phyloP scores from a whole-genome alignment of 345 rosid genomes.

The Eutrema heterophyllum region DNA sequence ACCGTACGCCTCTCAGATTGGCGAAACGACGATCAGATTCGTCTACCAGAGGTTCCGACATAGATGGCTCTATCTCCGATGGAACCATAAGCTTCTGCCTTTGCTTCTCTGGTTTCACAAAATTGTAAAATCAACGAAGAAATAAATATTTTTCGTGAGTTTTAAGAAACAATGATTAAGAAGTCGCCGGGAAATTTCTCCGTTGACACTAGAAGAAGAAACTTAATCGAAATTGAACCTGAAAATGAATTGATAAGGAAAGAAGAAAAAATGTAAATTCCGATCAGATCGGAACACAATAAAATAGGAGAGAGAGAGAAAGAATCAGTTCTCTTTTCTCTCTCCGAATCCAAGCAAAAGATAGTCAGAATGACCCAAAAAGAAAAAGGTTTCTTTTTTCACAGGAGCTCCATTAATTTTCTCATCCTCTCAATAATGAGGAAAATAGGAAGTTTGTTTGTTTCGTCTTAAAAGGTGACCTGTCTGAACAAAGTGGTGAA shows the following conservation, averaged over 20 bases:
- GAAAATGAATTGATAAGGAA: neutral
- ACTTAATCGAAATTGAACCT: neutral
- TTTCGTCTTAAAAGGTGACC: conserved; percentile 18
- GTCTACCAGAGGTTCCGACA: neutral
- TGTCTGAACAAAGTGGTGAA: conserved; percentile 23
- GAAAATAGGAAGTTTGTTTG: conserved; percentile 37
- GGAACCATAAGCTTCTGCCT: conserved; percentile 2
- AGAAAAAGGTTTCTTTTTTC: neutral
- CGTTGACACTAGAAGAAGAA: conserved; percentile 1
- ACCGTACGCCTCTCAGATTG: conserved; percentile 67
- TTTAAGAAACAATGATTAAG: neutral
- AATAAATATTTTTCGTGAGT: neutral
- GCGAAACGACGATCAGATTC: conserved; percentile 31
- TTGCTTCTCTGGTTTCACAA: neutral
- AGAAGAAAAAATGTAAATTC: neutral
- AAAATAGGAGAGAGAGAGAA: conserved; percentile 7
- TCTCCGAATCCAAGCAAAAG: conserved; percentile 23
- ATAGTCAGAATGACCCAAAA: neutral
- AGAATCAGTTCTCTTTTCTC: conserved; percentile 1
- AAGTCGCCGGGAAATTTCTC: conserved; percentile 1
- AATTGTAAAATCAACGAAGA: neutral
- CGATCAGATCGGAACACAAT: conserved; percentile 28
- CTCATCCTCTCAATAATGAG: neutral
- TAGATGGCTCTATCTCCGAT: conserved; percentile 13
- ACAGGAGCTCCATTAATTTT: neutral